phyloP scores from a whole-genome alignment of 306 rosid species.

The Hippophae gyantsensis region DNA sequence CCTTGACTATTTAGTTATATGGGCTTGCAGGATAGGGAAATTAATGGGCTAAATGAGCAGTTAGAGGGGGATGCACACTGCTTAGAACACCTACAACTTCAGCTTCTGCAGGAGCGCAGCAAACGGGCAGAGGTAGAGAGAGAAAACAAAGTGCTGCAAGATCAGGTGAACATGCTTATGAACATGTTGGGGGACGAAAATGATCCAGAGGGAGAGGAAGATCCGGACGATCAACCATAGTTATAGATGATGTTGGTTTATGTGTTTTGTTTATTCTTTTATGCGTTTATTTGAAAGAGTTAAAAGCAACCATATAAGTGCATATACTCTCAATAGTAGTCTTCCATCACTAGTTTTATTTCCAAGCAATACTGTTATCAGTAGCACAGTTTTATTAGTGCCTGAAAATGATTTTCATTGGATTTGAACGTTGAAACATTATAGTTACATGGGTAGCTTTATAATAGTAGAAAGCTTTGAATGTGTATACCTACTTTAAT shows the following conservation, averaged over 20 bases:
- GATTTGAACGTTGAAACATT: too few relatives aligned
- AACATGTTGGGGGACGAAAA: slow-evolving; percentile 58
- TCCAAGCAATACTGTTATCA: too few relatives aligned
- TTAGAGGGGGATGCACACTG: slow-evolving; percentile 67
- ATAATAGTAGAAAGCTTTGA: too few relatives aligned
- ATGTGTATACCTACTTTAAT: too few relatives aligned
- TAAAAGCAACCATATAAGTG: slow-evolving; percentile 7
- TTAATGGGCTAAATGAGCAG: slow-evolving; percentile 70
- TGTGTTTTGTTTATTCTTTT: slow-evolving; percentile 29
- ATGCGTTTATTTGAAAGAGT: slow-evolving; percentile 20
- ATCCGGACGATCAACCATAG: slow-evolving; percentile 36
- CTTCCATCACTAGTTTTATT: too few relatives aligned
- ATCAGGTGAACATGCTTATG: slow-evolving; percentile 86
- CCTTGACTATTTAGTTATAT: not conserved
- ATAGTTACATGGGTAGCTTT: too few relatives aligned
- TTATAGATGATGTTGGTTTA: not conserved
- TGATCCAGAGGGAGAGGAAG: slow-evolving; percentile 45
- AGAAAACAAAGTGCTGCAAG: slow-evolving; percentile 67
- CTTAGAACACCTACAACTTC: slow-evolving; percentile 72
- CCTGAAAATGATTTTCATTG: too few relatives aligned
- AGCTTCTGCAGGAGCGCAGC: slow-evolving; percentile 68
- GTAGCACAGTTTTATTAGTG: too few relatives aligned
- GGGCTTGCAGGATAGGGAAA: slow-evolving; percentile 66
- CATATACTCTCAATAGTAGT: not conserved
- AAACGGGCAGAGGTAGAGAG: slow-evolving; percentile 61